These are phyloP conservation scores for Magnolia kwangsiensis DNA, from an alignment of 164 flowering plant species.

Conservation along the genomic window DNA sequence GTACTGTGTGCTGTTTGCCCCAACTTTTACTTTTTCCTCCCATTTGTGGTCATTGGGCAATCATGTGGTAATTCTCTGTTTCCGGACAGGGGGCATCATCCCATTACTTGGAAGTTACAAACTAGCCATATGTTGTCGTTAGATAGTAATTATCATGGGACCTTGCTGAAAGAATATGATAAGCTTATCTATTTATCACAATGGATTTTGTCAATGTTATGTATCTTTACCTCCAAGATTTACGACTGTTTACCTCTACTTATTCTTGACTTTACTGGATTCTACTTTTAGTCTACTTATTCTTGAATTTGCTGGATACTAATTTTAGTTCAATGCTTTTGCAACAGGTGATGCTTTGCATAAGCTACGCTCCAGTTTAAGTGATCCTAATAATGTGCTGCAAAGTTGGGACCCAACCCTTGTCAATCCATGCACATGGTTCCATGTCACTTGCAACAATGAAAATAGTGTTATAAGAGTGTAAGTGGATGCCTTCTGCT, in stretches of 20 bases:
- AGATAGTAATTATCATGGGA: background rate
- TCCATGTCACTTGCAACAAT: conserved; percentile 89
- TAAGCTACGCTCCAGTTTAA: conserved; percentile 56
- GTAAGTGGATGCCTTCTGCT: conserved; percentile 39
- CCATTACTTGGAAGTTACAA: background rate
- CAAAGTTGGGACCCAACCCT: conserved; percentile 98
- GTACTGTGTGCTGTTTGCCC: too few relatives aligned
- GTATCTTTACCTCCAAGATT: background rate
- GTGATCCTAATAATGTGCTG: conserved; percentile 79
- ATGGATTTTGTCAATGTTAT: background rate
- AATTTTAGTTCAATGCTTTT: conserved; percentile 6
- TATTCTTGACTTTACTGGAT: background rate
- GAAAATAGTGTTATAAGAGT: conserved; percentile 93
- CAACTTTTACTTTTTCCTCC: background rate
- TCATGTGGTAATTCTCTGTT: background rate
- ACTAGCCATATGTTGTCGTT: background rate
- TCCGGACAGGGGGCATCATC: background rate
- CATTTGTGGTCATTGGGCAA: background rate
- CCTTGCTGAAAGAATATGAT: background rate
- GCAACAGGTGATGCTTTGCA: conserved; percentile 87
- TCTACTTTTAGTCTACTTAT: background rate
- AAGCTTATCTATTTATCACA: background rate
- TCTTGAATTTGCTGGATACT: background rate
- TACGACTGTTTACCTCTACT: background rate
- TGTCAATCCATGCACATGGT: conserved; percentile 96